Evolutionary conservation across 176 grass and related monocot species (phyloP).

Genomic region (Oryza rufipogon): DNA sequence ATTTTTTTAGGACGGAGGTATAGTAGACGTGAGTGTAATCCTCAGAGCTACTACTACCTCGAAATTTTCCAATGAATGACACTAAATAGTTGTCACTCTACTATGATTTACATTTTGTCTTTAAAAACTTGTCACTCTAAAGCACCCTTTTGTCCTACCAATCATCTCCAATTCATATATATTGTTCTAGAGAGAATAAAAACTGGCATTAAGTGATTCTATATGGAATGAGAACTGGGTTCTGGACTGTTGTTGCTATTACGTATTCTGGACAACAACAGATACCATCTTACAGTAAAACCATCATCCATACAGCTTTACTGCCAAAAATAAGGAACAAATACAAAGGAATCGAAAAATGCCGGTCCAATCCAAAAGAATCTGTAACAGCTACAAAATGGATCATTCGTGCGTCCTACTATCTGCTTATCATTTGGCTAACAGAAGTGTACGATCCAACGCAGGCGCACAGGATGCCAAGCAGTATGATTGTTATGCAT

Average conservation of each 20-base stretch:
- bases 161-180: no score
- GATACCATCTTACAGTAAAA: background rate
- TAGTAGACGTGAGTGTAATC: no score
- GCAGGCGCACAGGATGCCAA: slow-evolving; percentile 47
- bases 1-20: no score
- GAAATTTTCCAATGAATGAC: no score
- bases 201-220: background rate
- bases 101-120: no score
- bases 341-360: background rate
- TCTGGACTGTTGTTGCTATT: background rate
- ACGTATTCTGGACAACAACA: background rate
- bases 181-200: no score
- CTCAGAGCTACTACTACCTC: no score
- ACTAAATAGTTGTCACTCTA: no score
- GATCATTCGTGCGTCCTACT: slow-evolving; percentile 24
- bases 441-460: slow-evolving; percentile 69
- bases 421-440: slow-evolving; percentile 49
- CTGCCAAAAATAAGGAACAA: background rate
- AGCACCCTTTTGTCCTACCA: no score
- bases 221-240: background rate
- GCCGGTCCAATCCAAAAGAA: slow-evolving; percentile 10
- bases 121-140: no score
- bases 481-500: slow-evolving; percentile 50
- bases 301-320: background rate
- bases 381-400: slow-evolving; percentile 18